A percentile compares a stretch with the other conserved stretches of the same genome.
phyloP scores from a whole-genome alignment of 495 filamentous ascomycete species.

The Wilcoxina mikolae region DNA sequence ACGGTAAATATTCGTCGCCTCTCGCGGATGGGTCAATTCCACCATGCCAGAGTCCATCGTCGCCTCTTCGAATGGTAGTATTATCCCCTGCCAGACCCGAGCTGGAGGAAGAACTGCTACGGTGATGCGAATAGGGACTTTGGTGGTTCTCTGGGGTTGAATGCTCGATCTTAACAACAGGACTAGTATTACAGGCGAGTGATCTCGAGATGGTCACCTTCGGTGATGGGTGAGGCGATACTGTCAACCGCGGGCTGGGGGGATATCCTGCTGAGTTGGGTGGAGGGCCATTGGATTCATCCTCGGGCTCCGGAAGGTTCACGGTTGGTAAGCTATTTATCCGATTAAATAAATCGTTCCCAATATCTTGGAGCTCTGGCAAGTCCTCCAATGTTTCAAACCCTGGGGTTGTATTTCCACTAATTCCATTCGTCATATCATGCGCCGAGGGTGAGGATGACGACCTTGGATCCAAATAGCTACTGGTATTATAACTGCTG shows the following conservation, averaged over 20 bases:
- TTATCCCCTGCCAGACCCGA: neutral
- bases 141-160: conserved; percentile 19
- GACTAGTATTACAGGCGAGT: conserved; percentile 5
- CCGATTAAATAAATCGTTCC: conserved; percentile 1
- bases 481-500: conserved; percentile 5
- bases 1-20: conserved; percentile 16
- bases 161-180: conserved; percentile 20
- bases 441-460: neutral
- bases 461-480: conserved; percentile 1
- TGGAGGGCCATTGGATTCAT: conserved; percentile 4
- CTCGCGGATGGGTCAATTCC: conserved; percentile 15
- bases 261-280: conserved; percentile 16
- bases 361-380: conserved; percentile 11
- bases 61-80: conserved; percentile 12
- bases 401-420: conserved; percentile 20
- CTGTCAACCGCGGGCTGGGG: conserved; percentile 22
- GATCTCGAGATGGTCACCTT: neutral
- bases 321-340: conserved; percentile 17
- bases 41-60: conserved; percentile 19
- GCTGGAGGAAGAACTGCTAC: conserved; percentile 9
- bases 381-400: conserved; percentile 17
- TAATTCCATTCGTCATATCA: conserved; percentile 8
- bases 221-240: conserved; percentile 15
- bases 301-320: conserved; percentile 11
- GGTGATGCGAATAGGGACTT: conserved; percentile 6